phyloP scores from a whole-genome alignment of 371 early-diverging fungal species.

The Lichtheimia corymbifera region DNA sequence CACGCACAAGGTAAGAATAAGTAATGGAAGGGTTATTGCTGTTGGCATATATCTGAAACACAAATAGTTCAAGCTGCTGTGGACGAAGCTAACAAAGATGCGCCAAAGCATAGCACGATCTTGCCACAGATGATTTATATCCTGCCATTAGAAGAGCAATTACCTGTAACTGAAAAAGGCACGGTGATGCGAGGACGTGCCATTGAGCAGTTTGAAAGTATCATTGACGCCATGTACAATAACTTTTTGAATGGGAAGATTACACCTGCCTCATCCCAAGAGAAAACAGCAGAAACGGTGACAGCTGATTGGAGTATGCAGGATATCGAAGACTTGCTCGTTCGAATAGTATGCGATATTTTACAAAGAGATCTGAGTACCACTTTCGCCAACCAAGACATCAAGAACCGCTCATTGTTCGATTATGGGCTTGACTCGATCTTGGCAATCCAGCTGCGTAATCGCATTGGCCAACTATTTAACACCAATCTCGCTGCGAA shows the following conservation, averaged over 20 bases:
- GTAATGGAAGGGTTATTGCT: too few relatives aligned
- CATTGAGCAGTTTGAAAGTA: constrained; percentile 14
- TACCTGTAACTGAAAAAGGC: constrained; percentile 36
- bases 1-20: constrained; percentile 10
- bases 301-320: constrained; percentile 4
- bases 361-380: not conserved
- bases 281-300: constrained; percentile 7
- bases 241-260: constrained; percentile 16
- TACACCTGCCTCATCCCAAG: not conserved
- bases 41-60: not conserved
- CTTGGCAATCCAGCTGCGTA: constrained; percentile 14
- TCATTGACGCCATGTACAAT: constrained; percentile 32
- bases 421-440: constrained; percentile 19
- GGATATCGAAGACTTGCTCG: not conserved
- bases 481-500: constrained; percentile 26
- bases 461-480: constrained; percentile 18
- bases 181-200: constrained; percentile 25
- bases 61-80: constrained; percentile 25
- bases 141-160: constrained; percentile 20
- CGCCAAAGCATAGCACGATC: constrained; percentile 34
- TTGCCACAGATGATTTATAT: constrained; percentile 41
- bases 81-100: constrained; percentile 27
- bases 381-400: too few relatives aligned
- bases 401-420: constrained; percentile 9
- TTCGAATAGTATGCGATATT: not conserved